Percentiles rank a stretch among this genome's conserved stretches.
Evolutionary conservation across 1,139 yeast species (phyloP).

Genomic region (Geotrichum aggregatum): DNA sequence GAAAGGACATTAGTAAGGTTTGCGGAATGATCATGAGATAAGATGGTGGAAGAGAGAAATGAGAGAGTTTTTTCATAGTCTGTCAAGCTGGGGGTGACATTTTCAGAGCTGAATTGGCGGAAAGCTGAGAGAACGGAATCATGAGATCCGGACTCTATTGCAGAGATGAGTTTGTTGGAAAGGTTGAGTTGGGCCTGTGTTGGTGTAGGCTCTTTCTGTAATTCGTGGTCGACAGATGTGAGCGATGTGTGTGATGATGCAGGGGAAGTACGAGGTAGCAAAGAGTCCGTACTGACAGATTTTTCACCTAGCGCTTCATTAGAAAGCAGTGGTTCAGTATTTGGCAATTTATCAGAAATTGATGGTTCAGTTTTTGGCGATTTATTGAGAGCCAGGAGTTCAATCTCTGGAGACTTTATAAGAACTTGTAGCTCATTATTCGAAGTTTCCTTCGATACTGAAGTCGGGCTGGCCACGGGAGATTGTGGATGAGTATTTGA

Average conservation of each 20-base stretch:
- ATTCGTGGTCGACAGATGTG: too few species aligned
- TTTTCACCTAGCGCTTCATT: too few species aligned
- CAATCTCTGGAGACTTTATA: neutral
- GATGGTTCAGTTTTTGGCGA: neutral
- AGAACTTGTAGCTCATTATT: too few species aligned
- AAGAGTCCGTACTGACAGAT: too few species aligned
- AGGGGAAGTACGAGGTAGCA: too few species aligned
- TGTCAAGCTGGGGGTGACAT: constrained; percentile 6
- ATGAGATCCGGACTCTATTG: constrained; percentile 9
- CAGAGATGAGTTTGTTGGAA: neutral
- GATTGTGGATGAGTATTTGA: neutral
- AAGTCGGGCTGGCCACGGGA: neutral
- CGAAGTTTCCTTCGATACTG: too few species aligned
- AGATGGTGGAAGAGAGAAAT: constrained; percentile 3
- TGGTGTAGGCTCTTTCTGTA: neutral
- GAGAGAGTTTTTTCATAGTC: constrained; percentile 11
- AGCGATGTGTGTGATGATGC: too few species aligned
- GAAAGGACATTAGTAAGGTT: constrained; percentile 13
- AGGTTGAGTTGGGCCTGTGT: neutral
- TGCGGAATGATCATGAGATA: constrained; percentile 8
- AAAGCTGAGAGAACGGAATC: constrained; percentile 9
- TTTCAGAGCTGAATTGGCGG: constrained; percentile 1
- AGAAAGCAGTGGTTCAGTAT: too few species aligned
- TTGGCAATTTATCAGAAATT: too few species aligned
- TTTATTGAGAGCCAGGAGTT: neutral